These are phyloP conservation scores for Calonectria honghensis DNA, from an alignment of 2,329 filamentous ascomycete species.

Conservation along the genomic window DNA sequence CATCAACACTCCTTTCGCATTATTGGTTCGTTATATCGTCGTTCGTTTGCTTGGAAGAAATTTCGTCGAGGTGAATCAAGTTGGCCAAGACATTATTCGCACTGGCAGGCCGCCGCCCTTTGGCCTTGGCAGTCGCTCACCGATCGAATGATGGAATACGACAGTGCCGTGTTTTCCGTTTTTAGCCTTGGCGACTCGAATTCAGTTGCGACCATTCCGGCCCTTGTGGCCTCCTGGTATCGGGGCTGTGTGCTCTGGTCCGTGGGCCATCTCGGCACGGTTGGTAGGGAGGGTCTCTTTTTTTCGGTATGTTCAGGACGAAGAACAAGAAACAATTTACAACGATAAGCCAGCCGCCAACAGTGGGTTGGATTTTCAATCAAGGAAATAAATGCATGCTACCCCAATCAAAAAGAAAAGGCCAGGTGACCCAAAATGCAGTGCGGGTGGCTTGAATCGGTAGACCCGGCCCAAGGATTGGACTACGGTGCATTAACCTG, in stretches of 20 bases:
- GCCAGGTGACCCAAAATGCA: slow-evolving; percentile 17
- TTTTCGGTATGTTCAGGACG: background rate
- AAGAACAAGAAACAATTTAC: no score
- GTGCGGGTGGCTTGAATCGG: slow-evolving; percentile 15
- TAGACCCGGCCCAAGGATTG: slow-evolving; percentile 12
- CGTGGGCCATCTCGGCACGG: slow-evolving; percentile 19
- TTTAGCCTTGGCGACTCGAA: slow-evolving; percentile 32
- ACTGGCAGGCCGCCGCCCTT: slow-evolving; percentile 6
- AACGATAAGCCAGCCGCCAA: background rate
- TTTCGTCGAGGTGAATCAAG: background rate
- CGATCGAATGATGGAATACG: background rate
- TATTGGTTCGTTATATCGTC: background rate
- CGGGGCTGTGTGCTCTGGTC: slow-evolving; percentile 30
- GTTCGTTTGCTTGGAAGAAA: background rate
- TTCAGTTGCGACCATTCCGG: slow-evolving; percentile 19
- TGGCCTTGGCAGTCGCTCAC: slow-evolving; percentile 17
- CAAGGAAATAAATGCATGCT: slow-evolving; percentile 1
- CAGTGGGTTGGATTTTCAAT: slow-evolving; percentile 23
- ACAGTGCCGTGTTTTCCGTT: slow-evolving; percentile 29
- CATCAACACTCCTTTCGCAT: background rate
- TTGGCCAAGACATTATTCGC: slow-evolving; percentile 24
- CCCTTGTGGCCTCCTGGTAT: slow-evolving; percentile 19
- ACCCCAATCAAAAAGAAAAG: slow-evolving; percentile 8
- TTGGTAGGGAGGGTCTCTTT: background rate
- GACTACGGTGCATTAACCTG: slow-evolving; percentile 16